Conservation (phyloP, 129 eudicot species). For the Oenanthe sinensis region DNA sequence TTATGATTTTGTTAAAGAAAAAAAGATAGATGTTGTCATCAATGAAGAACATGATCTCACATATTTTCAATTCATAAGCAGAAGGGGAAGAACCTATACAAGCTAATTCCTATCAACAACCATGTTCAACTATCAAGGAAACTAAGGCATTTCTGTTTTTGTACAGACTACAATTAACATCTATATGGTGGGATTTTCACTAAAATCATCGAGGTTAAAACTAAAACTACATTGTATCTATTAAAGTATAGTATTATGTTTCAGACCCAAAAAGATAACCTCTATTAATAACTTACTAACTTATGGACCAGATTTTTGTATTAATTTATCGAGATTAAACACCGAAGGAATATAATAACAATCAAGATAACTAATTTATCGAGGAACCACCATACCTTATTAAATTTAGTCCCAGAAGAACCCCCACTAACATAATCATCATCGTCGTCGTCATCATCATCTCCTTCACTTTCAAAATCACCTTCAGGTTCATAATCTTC, state of each 20-base stretch:
- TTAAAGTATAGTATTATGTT: too few species aligned
- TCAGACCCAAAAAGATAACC: too few species aligned
- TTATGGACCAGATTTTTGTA: too few species aligned
- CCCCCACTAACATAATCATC: slow-evolving; percentile 18
- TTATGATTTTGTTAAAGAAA: too few species aligned
- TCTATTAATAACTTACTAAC: too few species aligned
- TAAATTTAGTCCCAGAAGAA: slow-evolving; percentile 14
- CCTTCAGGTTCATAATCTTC: slow-evolving; percentile 33
- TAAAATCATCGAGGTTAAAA: background rate
- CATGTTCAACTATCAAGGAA: background rate
- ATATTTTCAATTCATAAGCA: background rate
- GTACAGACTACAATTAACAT: background rate
- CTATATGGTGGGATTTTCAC: too few species aligned
- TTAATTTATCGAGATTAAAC: background rate
- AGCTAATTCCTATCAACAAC: background rate
- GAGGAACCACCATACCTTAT: slow-evolving; percentile 21
- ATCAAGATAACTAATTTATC: too few species aligned
- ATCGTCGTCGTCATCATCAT: slow-evolving; percentile 31
- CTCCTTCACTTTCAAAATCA: slow-evolving; percentile 28
- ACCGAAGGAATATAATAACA: background rate
- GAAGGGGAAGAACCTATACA: background rate
- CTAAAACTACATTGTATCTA: too few species aligned
- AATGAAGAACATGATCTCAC: background rate
- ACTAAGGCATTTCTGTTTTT: background rate
- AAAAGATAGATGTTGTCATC: background rate